A percentile compares a stretch with the other conserved stretches of the same genome.
Evolutionary conservation across 441 rosid species (phyloP).

Genomic region (Codiaeum variegatum): DNA sequence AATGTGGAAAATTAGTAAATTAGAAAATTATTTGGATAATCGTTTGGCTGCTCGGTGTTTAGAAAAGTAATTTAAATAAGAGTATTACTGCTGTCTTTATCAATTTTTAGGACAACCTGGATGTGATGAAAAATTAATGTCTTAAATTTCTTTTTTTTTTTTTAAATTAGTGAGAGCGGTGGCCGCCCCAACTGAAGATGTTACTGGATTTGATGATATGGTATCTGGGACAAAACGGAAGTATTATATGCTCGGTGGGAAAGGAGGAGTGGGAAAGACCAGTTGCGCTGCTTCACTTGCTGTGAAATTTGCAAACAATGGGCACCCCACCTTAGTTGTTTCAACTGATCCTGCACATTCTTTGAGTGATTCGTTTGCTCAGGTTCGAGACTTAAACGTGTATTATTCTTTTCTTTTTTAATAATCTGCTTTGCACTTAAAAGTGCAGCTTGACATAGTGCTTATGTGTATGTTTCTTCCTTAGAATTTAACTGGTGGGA

Average conservation of each 20-base stretch:
- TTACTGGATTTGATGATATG: constrained; percentile 73
- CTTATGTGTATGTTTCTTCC: constrained; percentile 4
- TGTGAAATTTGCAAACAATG: constrained; percentile 80
- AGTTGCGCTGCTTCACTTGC: constrained; percentile 95
- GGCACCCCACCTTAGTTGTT: constrained; percentile 89
- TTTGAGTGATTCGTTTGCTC: constrained; percentile 88
- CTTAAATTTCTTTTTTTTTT: constrained; percentile 26
- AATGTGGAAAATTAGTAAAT: background rate
- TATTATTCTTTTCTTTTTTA: constrained; percentile 1
- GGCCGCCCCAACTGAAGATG: constrained; percentile 51
- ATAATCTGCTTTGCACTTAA: constrained; percentile 4
- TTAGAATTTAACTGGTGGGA: constrained; percentile 83
- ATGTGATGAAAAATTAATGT: background rate
- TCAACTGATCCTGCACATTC: constrained; percentile 98
- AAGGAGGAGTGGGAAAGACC: constrained; percentile 96
- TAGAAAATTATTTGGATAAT: background rate
- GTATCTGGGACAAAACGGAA: constrained; percentile 59
- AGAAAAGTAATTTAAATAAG: background rate
- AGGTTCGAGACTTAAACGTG: constrained; percentile 37
- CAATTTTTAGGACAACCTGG: background rate
- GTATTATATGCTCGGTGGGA: constrained; percentile 91
- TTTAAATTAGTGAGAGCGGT: constrained; percentile 77
- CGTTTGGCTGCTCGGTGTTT: background rate
- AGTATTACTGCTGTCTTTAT: background rate
- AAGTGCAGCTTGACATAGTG: constrained; percentile 5